These are phyloP conservation scores for Protomyces arabidopsidicola DNA, from an alignment of 1,139 yeast species.

Conservation along the genomic window DNA sequence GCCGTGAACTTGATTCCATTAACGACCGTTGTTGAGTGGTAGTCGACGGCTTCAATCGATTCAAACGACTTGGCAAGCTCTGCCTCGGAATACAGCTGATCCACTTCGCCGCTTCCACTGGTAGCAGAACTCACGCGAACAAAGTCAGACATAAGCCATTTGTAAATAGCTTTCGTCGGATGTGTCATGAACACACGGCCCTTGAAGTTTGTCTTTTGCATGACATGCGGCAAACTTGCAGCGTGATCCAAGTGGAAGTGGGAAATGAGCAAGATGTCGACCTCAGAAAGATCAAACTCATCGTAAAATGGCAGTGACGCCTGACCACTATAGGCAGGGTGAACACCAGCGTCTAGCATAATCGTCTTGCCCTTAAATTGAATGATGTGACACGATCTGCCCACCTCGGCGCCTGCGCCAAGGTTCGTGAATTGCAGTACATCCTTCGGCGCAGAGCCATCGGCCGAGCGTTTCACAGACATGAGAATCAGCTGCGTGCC, in stretches of 20 bases:
- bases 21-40: slow-evolving; percentile 89
- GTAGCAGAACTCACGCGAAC: slow-evolving; percentile 61
- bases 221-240: slow-evolving; percentile 93
- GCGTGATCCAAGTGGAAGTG: slow-evolving; percentile 98
- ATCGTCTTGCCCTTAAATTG: slow-evolving; percentile 93
- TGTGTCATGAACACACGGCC: slow-evolving; percentile 99
- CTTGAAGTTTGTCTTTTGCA: slow-evolving; percentile 91
- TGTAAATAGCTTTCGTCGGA: slow-evolving; percentile 94
- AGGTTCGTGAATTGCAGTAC: slow-evolving; percentile 70
- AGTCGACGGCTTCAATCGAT: slow-evolving; percentile 86
- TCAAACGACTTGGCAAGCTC: slow-evolving; percentile 86
- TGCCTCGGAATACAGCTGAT: slow-evolving; percentile 73
- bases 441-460: slow-evolving; percentile 34
- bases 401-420: slow-evolving; percentile 99
- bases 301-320: slow-evolving; percentile 92
- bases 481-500: neutral
- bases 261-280: slow-evolving; percentile 79
- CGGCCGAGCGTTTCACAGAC: slow-evolving; percentile 16
- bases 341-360: slow-evolving; percentile 97
- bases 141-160: slow-evolving; percentile 92
- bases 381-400: slow-evolving; percentile 88
- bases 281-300: slow-evolving; percentile 82
- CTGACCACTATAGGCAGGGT: slow-evolving; percentile 88
- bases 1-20: slow-evolving; percentile 95
- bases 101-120: slow-evolving; percentile 42